phyloP scores from a whole-genome alignment of 2,329 filamentous ascomycete genomes.

The Nigrospora osmanthi region DNA sequence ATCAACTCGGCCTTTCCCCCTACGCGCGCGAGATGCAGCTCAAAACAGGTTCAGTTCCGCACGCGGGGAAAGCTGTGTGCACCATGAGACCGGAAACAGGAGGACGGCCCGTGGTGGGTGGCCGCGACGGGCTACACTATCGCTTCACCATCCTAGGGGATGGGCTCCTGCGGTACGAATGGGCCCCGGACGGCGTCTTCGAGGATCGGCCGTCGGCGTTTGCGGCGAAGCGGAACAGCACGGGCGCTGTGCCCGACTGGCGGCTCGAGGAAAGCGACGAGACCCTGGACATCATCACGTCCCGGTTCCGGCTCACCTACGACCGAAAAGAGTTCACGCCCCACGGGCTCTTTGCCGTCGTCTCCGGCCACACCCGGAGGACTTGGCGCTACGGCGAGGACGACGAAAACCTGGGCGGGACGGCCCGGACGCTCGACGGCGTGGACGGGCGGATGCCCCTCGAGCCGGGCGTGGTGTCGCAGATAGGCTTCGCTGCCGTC shows the following conservation, averaged over 20 bases:
- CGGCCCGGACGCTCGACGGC: conserved; percentile 46
- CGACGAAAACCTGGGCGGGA: conserved; percentile 28
- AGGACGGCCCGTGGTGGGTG: background rate
- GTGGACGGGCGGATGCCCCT: conserved; percentile 42
- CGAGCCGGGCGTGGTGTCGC: conserved; percentile 41
- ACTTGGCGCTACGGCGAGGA: conserved; percentile 41
- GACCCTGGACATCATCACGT: conserved; percentile 46
- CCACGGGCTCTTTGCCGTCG: conserved; percentile 36
- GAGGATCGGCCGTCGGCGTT: conserved; percentile 57
- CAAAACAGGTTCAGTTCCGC: too few relatives aligned
- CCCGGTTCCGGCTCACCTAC: conserved; percentile 48
- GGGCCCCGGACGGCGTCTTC: conserved; percentile 50
- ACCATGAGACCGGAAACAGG: too few relatives aligned
- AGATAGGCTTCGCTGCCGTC: conserved; percentile 40
- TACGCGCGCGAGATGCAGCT: too few relatives aligned
- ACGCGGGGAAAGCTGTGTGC: too few relatives aligned
- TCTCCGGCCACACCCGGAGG: conserved; percentile 29
- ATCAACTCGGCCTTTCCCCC: too few relatives aligned
- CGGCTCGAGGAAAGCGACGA: conserved; percentile 35
- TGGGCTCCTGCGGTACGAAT: conserved; percentile 52
- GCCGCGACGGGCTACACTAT: conserved; percentile 22
- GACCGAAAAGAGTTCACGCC: conserved; percentile 47
- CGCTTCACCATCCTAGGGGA: conserved; percentile 53
- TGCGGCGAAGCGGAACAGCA: conserved; percentile 41
- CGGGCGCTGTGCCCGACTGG: conserved; percentile 38